phyloP scores from a whole-genome alignment of 768 basidiomycete genomes.

The Leucocoprinus leucothites region DNA sequence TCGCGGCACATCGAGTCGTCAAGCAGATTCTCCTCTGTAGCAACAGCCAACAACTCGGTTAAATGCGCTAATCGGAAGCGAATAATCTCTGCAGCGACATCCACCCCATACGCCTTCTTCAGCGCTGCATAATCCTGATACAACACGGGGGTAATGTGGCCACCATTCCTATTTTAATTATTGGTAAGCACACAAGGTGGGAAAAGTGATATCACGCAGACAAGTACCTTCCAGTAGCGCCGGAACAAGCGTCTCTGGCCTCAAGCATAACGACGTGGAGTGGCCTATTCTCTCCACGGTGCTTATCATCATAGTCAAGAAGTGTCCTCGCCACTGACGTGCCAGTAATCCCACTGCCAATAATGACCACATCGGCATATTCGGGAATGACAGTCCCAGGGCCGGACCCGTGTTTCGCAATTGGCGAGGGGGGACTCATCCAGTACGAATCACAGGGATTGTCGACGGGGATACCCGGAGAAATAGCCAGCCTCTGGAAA shows the following conservation, averaged over 20 bases:
- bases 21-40: conserved; percentile 50
- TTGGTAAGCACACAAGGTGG: too few species aligned
- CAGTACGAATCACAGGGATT: conserved; percentile 62
- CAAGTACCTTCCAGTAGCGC: conserved; percentile 67
- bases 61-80: conserved; percentile 63
- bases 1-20: conserved; percentile 53
- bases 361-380: conserved; percentile 65
- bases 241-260: conserved; percentile 73
- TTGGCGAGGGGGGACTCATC: conserved; percentile 50
- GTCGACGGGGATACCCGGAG: conserved; percentile 56
- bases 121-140: conserved; percentile 57
- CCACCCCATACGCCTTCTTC: conserved; percentile 41
- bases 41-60: conserved; percentile 41
- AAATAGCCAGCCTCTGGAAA: conserved; percentile 24
- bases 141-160: conserved; percentile 58
- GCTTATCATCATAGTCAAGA: conserved; percentile 31
- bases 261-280: conserved; percentile 72
- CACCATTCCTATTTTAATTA: conserved; percentile 76
- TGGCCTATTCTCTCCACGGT: conserved; percentile 17
- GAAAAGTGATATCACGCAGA: conserved; percentile 2
- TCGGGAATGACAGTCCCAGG: conserved; percentile 28
- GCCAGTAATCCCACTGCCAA: conserved; percentile 80
- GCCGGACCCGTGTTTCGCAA: conserved; percentile 32
- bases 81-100: conserved; percentile 48
- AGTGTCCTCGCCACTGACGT: conserved; percentile 55